Conservation (phyloP, 805 yeast species). For the Sporopachydermia lactativora region DNA sequence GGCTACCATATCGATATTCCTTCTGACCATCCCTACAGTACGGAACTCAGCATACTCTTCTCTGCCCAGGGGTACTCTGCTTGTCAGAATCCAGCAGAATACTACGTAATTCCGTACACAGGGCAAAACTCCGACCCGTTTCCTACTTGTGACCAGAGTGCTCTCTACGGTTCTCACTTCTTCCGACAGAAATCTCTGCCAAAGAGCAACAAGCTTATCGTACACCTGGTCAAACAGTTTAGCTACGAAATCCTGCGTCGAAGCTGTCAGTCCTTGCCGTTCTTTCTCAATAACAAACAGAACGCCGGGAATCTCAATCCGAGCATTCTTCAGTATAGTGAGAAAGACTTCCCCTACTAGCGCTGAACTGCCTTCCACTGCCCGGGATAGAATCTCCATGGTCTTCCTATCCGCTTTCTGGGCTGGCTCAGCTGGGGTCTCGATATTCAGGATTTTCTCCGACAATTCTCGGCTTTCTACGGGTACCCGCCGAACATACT, state of each 20-base stretch:
- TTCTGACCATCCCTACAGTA: background rate
- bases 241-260: slow-evolving; percentile 52
- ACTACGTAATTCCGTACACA: slow-evolving; percentile 34
- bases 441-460: slow-evolving; percentile 21
- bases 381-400: slow-evolving; percentile 13
- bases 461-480: slow-evolving; percentile 15
- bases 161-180: slow-evolving; percentile 35
- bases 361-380: no score
- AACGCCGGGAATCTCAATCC: slow-evolving; percentile 28
- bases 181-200: slow-evolving; percentile 45
- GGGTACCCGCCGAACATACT: slow-evolving; percentile 21
- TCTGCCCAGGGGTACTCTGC: slow-evolving; percentile 2
- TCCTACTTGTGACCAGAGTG: slow-evolving; percentile 20
- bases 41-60: background rate
- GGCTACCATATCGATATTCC: background rate
- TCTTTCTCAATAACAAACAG: slow-evolving; percentile 28
- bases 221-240: slow-evolving; percentile 34
- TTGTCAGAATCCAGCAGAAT: slow-evolving; percentile 28
- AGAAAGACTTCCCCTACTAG: slow-evolving; percentile 8
- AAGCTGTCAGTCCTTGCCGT: slow-evolving; percentile 23
- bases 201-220: slow-evolving; percentile 36
- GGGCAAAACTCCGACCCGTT: slow-evolving; percentile 27
- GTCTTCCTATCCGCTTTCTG: slow-evolving; percentile 22
- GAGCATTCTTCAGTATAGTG: slow-evolving; percentile 22
- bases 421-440: slow-evolving; percentile 24